Percentiles rank a stretch among this genome's conserved stretches.
Evolutionary conservation across 1,284 basidiomycete genomes (phyloP).

Genomic region (Tranzscheliella williamsii): DNA sequence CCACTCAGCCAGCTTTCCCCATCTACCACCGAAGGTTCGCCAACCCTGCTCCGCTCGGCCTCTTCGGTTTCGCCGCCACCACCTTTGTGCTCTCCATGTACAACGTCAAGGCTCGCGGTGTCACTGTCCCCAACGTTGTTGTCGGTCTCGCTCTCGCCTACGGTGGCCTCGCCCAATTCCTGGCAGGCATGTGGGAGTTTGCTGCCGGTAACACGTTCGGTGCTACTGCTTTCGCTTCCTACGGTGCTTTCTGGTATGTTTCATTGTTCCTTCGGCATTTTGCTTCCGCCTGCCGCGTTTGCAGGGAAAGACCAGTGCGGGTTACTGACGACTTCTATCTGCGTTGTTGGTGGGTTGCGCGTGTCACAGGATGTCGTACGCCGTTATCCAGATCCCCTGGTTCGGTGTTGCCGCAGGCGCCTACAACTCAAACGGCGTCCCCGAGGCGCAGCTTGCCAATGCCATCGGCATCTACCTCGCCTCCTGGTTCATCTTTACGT

Average conservation of each 20-base stretch:
- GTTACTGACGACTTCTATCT: background rate
- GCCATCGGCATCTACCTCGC: slow-evolving; percentile 46
- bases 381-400: slow-evolving; percentile 53
- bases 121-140: slow-evolving; percentile 46
- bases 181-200: slow-evolving; percentile 70
- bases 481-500: slow-evolving; percentile 58
- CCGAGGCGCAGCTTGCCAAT: slow-evolving; percentile 28
- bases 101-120: slow-evolving; percentile 55
- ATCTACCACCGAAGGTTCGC: slow-evolving; percentile 62
- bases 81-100: slow-evolving; percentile 65
- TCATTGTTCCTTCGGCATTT: background rate
- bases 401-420: slow-evolving; percentile 35
- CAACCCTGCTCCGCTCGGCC: slow-evolving; percentile 66
- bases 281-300: slow-evolving; percentile 26
- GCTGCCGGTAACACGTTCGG: slow-evolving; percentile 71
- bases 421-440: slow-evolving; percentile 20
- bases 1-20: slow-evolving; percentile 60
- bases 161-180: slow-evolving; percentile 76
- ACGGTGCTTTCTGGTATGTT: slow-evolving; percentile 56
- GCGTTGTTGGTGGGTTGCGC: slow-evolving; percentile 2
- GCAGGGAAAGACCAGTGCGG: too few relatives aligned
- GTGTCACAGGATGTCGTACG: slow-evolving; percentile 24
- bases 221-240: slow-evolving; percentile 65
- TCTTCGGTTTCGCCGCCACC: slow-evolving; percentile 62
- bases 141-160: slow-evolving; percentile 52